Base-by-base conservation (phyloP, 163 green algal genomes). In the Prototheca cutis region DNA sequence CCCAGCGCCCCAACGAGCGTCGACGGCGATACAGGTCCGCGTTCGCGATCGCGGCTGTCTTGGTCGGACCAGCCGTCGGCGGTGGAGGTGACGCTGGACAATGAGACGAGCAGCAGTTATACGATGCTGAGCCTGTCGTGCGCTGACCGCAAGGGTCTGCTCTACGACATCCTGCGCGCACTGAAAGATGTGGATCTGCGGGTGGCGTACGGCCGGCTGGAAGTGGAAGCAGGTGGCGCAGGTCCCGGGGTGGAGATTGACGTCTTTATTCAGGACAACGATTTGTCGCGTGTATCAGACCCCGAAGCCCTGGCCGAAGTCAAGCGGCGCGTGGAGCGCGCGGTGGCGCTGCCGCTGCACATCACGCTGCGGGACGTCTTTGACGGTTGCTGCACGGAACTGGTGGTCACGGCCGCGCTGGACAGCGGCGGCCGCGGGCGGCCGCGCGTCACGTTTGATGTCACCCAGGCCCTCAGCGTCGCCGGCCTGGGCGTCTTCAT, bases 121-220 rank as follows among this genome's bases (percentile, higher is more conserved):
- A 81, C 71, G 6, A 39, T 86, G 58, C 53, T 90, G 24, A 77
- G 71, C 52, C 65, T 90, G 23, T 32, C 58, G 18, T 81, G 80
- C 47, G 47, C 48, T 7, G 84, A 93, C 61, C 81, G 84, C 60
- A 91, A 90, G 73, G 84, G 84, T 25, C 75, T 93, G 40, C 55
- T 90, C 13, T 93, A 89, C 67, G 84, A 93, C 66, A 48, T 86
- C 3, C 71, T 90, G 55, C 66, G 81, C 47, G 75, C 66, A 3
- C 58, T 89, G 23, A 90, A 89, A 53, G 80, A 89, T 32, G 59
- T 87, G 6, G 73, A 80, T 49, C 54, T 90, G 34, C 68, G 59
- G 4, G 66, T 73, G 24, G 66, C 66, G 13, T 87, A 83, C 57
- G 73, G 63, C 45, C 78, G 75, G 64, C 40, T 83, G 4, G 58